These are phyloP conservation scores for Simplicillium aogashimaense DNA, from an alignment of 2,329 filamentous ascomycete species.

Conservation along the genomic window DNA sequence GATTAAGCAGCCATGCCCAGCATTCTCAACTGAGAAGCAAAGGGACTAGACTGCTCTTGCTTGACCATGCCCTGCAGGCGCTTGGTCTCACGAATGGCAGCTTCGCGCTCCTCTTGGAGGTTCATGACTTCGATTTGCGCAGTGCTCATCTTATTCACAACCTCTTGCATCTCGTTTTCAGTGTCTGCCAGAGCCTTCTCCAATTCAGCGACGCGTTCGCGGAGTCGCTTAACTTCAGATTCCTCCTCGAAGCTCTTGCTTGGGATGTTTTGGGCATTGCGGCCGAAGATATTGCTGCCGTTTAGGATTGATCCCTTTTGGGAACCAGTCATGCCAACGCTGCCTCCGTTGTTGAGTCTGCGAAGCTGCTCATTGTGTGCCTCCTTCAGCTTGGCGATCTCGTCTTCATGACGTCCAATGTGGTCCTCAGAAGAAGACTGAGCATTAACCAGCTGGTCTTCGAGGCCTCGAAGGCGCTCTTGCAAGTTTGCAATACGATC, in stretches of 20 bases:
- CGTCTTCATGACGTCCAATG: slow-evolving; percentile 75
- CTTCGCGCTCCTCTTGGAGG: slow-evolving; percentile 65
- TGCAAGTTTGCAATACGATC: slow-evolving; percentile 79
- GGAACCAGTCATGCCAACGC: slow-evolving; percentile 17
- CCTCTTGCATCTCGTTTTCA: slow-evolving; percentile 73
- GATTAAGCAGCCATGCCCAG: slow-evolving; percentile 15
- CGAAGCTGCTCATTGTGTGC: slow-evolving; percentile 68
- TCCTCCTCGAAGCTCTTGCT: slow-evolving; percentile 63
- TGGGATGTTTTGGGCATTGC: slow-evolving; percentile 36
- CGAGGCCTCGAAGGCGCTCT: slow-evolving; percentile 65
- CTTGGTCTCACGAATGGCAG: slow-evolving; percentile 62
- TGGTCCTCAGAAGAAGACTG: slow-evolving; percentile 82
- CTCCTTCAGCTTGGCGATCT: slow-evolving; percentile 66
- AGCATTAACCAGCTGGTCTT: slow-evolving; percentile 73
- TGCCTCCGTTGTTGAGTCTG: slow-evolving; percentile 48
- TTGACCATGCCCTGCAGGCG: slow-evolving; percentile 58
- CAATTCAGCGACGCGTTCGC: slow-evolving; percentile 71
- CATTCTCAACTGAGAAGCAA: slow-evolving; percentile 26
- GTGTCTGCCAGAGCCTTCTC: slow-evolving; percentile 55
- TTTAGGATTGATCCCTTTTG: slow-evolving; percentile 24
- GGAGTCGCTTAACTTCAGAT: slow-evolving; percentile 64
- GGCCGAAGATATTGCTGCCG: slow-evolving; percentile 15
- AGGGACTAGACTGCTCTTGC: slow-evolving; percentile 48
- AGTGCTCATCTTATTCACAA: slow-evolving; percentile 68
- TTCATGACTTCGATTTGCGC: slow-evolving; percentile 78